Base-by-base conservation (phyloP, 129 eudicot genomes). In the Artemisia annua region DNA sequence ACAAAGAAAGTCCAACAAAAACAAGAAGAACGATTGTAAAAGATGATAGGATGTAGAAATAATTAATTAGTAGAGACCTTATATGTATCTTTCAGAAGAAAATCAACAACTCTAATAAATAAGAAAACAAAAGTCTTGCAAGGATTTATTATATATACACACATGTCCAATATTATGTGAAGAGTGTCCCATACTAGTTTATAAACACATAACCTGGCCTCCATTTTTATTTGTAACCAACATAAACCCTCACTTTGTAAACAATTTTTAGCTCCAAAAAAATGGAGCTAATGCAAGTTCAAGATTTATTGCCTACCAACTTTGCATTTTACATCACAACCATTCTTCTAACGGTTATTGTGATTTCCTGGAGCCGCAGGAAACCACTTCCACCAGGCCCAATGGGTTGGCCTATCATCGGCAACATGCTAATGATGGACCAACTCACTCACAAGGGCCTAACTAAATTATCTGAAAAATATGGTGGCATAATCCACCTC, bases 391-490 rank as follows among this genome's bases (percentile, higher is more conserved):
- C 96, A 0, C 96, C 91, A 0, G 91, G 96, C 22, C 96, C 96
- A 0, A 66, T 4, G 24, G 89, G 96, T 5, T 85, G 86, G 83
- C 96, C 96, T 18, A 10, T 89, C 30, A 89, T 89, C 16, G 96
- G 96, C 9, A 89, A 89, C 86, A 81, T 89, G 86, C 50, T 20
- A 66, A 76, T 86, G 86, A 80, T 86, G 87, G 81, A 80, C 83
- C 80, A 77, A 32, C 51, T 89, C 20, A 86, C 91, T 35, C 96
- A 89, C 80, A 87, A 91, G 8, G 96, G 91, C 10, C 84, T 89
- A 0, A 83, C 87, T 39, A 35, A 26, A 7, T 69, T 89, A 4
- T 86, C 89, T 26, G 49, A 78, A 30, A 30, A 66, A 22, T 89
- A 89, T 72, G 96, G 96, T 20, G 91, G 96, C 3, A 13, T 89